Conservation (phyloP, 352 stramenopile species). For the Pythium grandisporangium region DNA sequence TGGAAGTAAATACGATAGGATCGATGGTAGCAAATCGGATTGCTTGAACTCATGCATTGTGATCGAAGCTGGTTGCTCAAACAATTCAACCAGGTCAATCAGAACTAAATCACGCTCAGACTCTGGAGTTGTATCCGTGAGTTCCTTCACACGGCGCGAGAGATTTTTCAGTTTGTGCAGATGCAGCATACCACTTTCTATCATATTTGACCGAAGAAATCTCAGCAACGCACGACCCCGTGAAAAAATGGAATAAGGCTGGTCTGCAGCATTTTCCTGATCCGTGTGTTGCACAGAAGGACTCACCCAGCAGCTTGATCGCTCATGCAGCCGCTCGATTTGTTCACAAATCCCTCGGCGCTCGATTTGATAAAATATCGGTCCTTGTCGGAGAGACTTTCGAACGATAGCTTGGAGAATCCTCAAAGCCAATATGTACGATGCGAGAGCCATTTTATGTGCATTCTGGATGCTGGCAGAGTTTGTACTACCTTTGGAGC, state of each 20-base stretch:
- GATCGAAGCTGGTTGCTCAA: slow-evolving; percentile 66
- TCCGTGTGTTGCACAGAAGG: too few species aligned
- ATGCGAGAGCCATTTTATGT: slow-evolving; percentile 10
- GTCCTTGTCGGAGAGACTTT: slow-evolving; percentile 44
- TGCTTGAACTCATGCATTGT: slow-evolving; percentile 83
- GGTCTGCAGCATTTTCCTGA: too few species aligned
- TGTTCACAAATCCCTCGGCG: slow-evolving; percentile 69
- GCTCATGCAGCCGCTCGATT: slow-evolving; percentile 46
- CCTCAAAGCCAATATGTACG: slow-evolving; percentile 60
- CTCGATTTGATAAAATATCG: slow-evolving; percentile 77
- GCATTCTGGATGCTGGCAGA: not conserved
- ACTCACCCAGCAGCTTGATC: too few species aligned
- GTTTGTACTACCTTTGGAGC: not conserved
- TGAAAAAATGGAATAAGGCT: slow-evolving; percentile 21
- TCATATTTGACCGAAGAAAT: slow-evolving; percentile 49
- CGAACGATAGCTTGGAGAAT: slow-evolving; percentile 62
- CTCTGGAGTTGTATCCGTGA: slow-evolving; percentile 15
- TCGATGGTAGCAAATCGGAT: slow-evolving; percentile 53
- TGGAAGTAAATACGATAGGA: slow-evolving; percentile 45
- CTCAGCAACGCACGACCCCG: slow-evolving; percentile 40
- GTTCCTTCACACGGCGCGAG: slow-evolving; percentile 37
- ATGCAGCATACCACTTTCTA: slow-evolving; percentile 68
- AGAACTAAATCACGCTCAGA: slow-evolving; percentile 46
- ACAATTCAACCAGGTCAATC: slow-evolving; percentile 65
- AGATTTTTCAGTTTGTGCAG: slow-evolving; percentile 71